Evolutionary conservation across 768 basidiomycete species (phyloP).

Genomic region (Cantharellus cinnabarinus): DNA sequence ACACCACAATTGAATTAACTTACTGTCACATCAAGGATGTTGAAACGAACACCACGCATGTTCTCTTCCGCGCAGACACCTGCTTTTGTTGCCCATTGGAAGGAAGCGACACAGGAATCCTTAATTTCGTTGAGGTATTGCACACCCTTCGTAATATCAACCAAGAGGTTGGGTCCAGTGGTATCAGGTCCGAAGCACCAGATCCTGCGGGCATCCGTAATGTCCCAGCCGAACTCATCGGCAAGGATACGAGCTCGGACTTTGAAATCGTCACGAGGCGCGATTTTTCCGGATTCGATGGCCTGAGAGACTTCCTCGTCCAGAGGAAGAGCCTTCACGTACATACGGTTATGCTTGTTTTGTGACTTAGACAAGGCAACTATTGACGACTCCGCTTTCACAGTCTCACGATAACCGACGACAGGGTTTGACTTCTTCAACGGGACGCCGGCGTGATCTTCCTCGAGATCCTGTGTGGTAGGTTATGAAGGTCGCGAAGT

Average conservation of each 20-base stretch:
- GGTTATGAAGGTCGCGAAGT: background rate
- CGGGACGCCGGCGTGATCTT: conserved; percentile 98
- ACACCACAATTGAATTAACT: background rate
- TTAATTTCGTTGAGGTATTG: conserved; percentile 99
- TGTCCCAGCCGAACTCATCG: conserved; percentile 95
- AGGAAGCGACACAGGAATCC: conserved; percentile 95
- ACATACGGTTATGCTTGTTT: conserved; percentile 99
- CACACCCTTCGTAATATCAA: conserved; percentile 97
- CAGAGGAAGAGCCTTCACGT: conserved; percentile 77
- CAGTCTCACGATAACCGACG: conserved; percentile 94
- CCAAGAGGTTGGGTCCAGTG: conserved; percentile 87
- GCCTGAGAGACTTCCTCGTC: conserved; percentile 88
- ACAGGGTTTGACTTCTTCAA: conserved; percentile 96
- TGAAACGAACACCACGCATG: conserved; percentile 96
- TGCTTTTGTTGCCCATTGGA: conserved; percentile 99
- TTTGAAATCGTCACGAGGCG: conserved; percentile 93
- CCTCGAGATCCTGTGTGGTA: conserved; percentile 68
- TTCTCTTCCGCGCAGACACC: conserved; percentile 92
- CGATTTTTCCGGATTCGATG: conserved; percentile 74
- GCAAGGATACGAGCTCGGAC: conserved; percentile 84
- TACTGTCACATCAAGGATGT: conserved; percentile 84
- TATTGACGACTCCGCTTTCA: conserved; percentile 86
- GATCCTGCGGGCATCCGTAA: conserved; percentile 97
- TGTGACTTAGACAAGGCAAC: conserved; percentile 96
- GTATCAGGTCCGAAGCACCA: conserved; percentile 99